Evolutionary conservation across 345 rosid genomes (phyloP), one percentile per base, ranked within the genome.

Genomic region (Hibiscus mutabilis): DNA sequence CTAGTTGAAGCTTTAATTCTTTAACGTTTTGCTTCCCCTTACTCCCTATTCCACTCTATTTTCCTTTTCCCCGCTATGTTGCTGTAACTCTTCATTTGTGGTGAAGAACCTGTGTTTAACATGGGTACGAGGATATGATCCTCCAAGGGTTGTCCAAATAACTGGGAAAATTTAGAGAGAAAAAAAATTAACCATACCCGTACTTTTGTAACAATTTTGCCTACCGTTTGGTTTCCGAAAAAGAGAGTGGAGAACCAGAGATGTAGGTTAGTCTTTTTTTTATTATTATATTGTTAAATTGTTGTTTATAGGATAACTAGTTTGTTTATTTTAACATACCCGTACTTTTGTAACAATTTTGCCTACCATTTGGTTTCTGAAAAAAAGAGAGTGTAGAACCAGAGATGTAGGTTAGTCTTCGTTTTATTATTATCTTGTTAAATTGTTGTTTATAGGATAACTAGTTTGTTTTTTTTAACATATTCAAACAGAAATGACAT

Each of bases 401-500:
- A 35, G 14, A 64, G 4, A 56, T 49, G 6, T 22, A n/a, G 51
- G 29, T 53, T 52, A 46, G 29, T 74, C 35, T 21, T 77, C 65
- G n/a, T 73, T 18, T 16, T 59, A 47, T 71, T 44, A 66, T 72
- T 76, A 6, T 40, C 12, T 40, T 40, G 44, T 10, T 40, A 40
- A 40, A 40, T 40, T 9, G 44, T 56, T 73, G n/a, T 25, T 73
- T 24, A 47, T 73, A 16, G 69, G 78, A 68, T 80, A 74, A 75
- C 78, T 42, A 59, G 73, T 80, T 75, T 78, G 37, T 69, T 69
- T 63, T 78, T 29, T 81, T 79, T 78, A 74, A 70, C 76, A 53
- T 58, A 79, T 83, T 79, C 64, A 78, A 83, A 85, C 92, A 92
- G 99, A 87, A 92, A 92, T 79, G 99, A 95, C 76, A 91, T 90